These are phyloP conservation scores for Aspergillus sergii DNA, from an alignment of 2,329 filamentous ascomycete genomes.

Conservation along the genomic window DNA sequence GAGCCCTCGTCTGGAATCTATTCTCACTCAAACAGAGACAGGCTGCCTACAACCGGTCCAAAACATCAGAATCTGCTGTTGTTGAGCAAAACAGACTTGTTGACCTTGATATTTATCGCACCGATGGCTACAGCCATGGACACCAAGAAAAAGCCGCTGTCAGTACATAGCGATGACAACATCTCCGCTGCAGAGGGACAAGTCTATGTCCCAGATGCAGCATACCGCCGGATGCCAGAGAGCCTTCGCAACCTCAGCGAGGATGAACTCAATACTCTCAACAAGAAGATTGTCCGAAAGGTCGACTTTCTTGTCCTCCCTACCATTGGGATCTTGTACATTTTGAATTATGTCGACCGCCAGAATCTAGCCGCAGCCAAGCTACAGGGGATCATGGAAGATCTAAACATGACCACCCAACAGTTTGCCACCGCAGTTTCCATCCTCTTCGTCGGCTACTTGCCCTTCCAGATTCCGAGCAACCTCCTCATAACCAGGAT, in stretches of 20 bases:
- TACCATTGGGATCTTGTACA: constrained; percentile 41
- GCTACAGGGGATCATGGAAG: constrained; percentile 44
- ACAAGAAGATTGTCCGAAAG: constrained; percentile 30
- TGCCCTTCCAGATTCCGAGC: constrained; percentile 46
- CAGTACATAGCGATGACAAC: constrained; percentile 17
- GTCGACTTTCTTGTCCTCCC: constrained; percentile 35
- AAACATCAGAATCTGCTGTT: not conserved
- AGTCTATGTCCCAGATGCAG: constrained; percentile 8
- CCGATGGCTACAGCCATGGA: constrained; percentile 19
- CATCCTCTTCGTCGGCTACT: constrained; percentile 31
- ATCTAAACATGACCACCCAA: constrained; percentile 40
- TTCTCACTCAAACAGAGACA: not conserved
- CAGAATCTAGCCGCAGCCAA: constrained; percentile 43
- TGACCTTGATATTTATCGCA: not conserved
- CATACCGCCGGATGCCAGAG: constrained; percentile 28
- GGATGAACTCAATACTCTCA: constrained; percentile 26
- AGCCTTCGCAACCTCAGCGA: constrained; percentile 25
- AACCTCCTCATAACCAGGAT: constrained; percentile 57
- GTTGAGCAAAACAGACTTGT: not conserved
- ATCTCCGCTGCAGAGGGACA: constrained; percentile 28
- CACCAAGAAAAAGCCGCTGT: constrained; percentile 19
- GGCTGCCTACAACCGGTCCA: not conserved
- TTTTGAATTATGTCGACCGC: constrained; percentile 46
- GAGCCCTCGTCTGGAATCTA: not conserved
- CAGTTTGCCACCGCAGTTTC: constrained; percentile 37